These are phyloP conservation scores for Inonotus obliquus DNA, from an alignment of 1,284 basidiomycete genomes.

Conservation along the genomic window DNA sequence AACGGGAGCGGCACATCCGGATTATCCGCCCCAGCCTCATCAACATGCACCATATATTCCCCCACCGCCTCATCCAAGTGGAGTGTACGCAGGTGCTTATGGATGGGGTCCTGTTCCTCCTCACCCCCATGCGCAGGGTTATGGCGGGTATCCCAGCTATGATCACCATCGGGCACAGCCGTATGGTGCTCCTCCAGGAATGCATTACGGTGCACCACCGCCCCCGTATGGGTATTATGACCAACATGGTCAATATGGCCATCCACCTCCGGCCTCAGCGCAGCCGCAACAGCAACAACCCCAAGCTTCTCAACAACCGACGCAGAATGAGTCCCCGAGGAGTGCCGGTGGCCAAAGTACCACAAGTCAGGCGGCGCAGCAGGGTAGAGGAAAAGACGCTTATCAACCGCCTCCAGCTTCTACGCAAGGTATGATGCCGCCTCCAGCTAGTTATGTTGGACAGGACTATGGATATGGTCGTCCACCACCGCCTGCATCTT, in stretches of 20 bases:
- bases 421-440: slow-evolving; percentile 1
- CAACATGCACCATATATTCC: slow-evolving; percentile 21
- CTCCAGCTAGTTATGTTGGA: background rate
- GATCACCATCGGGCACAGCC: slow-evolving; percentile 16
- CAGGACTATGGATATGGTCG: slow-evolving; percentile 17
- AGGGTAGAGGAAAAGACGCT: slow-evolving; percentile 8
- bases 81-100: slow-evolving; percentile 16
- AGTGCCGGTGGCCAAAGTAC: slow-evolving; percentile 3
- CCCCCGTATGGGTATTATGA: slow-evolving; percentile 21
- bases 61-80: slow-evolving; percentile 12
- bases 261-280: slow-evolving; percentile 8
- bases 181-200: slow-evolving; percentile 23
- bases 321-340: background rate
- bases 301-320: background rate
- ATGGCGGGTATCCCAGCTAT: slow-evolving; percentile 17
- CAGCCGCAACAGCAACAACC: background rate
- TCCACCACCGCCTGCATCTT: slow-evolving; percentile 13
- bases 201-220: slow-evolving; percentile 24
- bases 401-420: slow-evolving; percentile 10
- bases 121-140: slow-evolving; percentile 14
- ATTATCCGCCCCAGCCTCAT: slow-evolving; percentile 28
- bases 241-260: slow-evolving; percentile 15
- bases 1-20: slow-evolving; percentile 9
- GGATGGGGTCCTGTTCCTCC: slow-evolving; percentile 22
- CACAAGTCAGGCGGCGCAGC: slow-evolving; percentile 7